Evolutionary conservation across 2,329 filamentous ascomycete species (phyloP).

Genomic region (Aspergillus melleus): DNA sequence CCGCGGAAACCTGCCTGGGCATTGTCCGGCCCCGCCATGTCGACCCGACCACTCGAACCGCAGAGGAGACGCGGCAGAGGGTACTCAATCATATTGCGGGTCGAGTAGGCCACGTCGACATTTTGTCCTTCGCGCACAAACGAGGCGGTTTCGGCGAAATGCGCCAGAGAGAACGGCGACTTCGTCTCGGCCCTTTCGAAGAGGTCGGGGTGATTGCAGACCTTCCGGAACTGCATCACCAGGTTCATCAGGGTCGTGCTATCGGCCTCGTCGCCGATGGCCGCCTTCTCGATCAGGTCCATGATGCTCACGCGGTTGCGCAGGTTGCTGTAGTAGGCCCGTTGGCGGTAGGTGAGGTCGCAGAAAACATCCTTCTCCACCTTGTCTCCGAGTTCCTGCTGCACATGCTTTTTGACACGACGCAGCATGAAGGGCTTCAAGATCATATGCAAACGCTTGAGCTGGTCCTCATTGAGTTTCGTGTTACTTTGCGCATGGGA

Average conservation of each 20-base stretch:
- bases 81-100: slow-evolving; percentile 82
- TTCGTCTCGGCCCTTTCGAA: slow-evolving; percentile 93
- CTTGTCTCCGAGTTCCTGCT: slow-evolving; percentile 98
- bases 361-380: slow-evolving; percentile 96
- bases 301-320: slow-evolving; percentile 98
- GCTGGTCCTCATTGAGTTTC: slow-evolving; percentile 98
- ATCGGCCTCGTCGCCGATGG: slow-evolving; percentile 89
- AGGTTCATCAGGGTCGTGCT: slow-evolving; percentile 97
- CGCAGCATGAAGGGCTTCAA: slow-evolving; percentile 99
- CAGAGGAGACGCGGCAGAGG: slow-evolving; percentile 79
- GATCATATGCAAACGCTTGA: slow-evolving; percentile 97
- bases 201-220: slow-evolving; percentile 96
- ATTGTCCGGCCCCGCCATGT: slow-evolving; percentile 73
- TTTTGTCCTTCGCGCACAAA: slow-evolving; percentile 86
- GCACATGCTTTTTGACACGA: slow-evolving; percentile 99
- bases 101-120: slow-evolving; percentile 81
- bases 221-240: slow-evolving; percentile 99
- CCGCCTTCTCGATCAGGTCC: slow-evolving; percentile 96
- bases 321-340: slow-evolving; percentile 87
- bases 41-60: slow-evolving; percentile 73
- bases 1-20: slow-evolving; percentile 73
- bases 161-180: slow-evolving; percentile 79
- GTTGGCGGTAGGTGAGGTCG: slow-evolving; percentile 92
- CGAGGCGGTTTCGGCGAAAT: slow-evolving; percentile 92
- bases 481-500: slow-evolving; percentile 98